Evolutionary conservation across 208 protist genomes (phyloP).

Genomic region (Endotrypanum monterogeii): DNA sequence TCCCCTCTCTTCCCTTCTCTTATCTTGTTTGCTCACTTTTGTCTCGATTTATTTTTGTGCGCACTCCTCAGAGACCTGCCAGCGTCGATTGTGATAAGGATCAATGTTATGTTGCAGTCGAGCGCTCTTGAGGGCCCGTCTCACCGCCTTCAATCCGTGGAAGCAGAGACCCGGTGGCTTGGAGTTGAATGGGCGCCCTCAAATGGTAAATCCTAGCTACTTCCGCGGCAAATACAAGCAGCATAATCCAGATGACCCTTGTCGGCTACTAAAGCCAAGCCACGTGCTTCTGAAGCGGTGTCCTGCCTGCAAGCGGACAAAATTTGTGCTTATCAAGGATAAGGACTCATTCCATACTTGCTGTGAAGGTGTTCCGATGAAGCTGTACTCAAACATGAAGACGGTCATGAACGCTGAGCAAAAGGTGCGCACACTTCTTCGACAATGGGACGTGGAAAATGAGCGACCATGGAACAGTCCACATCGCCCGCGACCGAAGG

Average conservation of each 20-base stretch:
- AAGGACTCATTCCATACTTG: constrained; percentile 84
- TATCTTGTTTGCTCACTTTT: constrained; percentile 13
- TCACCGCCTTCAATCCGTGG: constrained; percentile 87
- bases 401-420: constrained; percentile 83
- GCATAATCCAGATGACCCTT: constrained; percentile 81
- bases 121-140: constrained; percentile 36
- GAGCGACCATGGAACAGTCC: constrained; percentile 79
- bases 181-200: constrained; percentile 67
- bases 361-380: constrained; percentile 82
- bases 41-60: constrained; percentile 24
- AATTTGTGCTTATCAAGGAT: constrained; percentile 60
- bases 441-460: constrained; percentile 86
- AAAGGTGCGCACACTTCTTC: constrained; percentile 46
- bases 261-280: constrained; percentile 65
- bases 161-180: constrained; percentile 74
- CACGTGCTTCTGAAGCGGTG: constrained; percentile 86
- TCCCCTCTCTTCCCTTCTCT: constrained; percentile 16
- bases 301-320: constrained; percentile 69
- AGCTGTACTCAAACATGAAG: constrained; percentile 73
- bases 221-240: constrained; percentile 54
- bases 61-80: not conserved
- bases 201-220: constrained; percentile 75
- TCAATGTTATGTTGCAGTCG: constrained; percentile 37
- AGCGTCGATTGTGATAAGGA: not conserved
- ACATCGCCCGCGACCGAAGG: constrained; percentile 83